Evolutionary conservation across 2,329 filamentous ascomycete genomes (phyloP).

Genomic region (Aspergillus quadricinctus): DNA sequence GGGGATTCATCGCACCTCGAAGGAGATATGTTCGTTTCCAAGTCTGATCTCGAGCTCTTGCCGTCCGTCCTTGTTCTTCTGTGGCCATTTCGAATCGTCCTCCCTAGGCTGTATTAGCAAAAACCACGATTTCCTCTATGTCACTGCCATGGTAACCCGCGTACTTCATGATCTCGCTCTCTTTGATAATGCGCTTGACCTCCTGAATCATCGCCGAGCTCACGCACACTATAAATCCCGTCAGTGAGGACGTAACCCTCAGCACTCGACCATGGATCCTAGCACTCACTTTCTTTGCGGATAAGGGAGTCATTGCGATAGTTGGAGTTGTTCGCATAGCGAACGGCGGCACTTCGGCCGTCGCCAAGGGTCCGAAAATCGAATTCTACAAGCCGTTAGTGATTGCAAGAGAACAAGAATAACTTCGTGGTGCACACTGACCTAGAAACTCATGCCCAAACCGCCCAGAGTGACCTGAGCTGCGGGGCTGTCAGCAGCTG

Average conservation of each 20-base stretch:
- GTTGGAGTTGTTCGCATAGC: conserved; percentile 99
- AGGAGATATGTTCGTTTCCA: conserved; percentile 94
- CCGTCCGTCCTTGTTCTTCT: conserved; percentile 97
- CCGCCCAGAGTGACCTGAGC: conserved; percentile 93
- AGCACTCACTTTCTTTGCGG: conserved; percentile 88
- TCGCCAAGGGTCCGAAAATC: conserved; percentile 92
- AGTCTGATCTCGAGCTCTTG: conserved; percentile 94
- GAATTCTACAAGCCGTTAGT: conserved; percentile 63
- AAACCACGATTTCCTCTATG: neutral
- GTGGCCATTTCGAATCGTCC: conserved; percentile 97
- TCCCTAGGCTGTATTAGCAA: conserved; percentile 56
- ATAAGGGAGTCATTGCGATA: conserved; percentile 98
- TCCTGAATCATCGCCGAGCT: conserved; percentile 86
- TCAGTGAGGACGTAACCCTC: conserved; percentile 14
- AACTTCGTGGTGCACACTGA: conserved; percentile 39
- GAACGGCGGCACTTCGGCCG: conserved; percentile 84
- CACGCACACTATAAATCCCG: conserved; percentile 71
- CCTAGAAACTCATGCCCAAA: conserved; percentile 98
- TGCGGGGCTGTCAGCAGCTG: conserved; percentile 47
- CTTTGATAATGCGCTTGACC: conserved; percentile 95
- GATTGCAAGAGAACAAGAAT: conserved; percentile 16
- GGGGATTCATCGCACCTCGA: conserved; percentile 62
- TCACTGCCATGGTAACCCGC: conserved; percentile 14
- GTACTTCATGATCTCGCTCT: conserved; percentile 96
- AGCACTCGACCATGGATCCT: conserved; percentile 3